Percentiles rank a stretch among this genome's conserved stretches.
Conservation (phyloP, 2,329 filamentous ascomycete genomes). For the Cercospora janseana region DNA sequence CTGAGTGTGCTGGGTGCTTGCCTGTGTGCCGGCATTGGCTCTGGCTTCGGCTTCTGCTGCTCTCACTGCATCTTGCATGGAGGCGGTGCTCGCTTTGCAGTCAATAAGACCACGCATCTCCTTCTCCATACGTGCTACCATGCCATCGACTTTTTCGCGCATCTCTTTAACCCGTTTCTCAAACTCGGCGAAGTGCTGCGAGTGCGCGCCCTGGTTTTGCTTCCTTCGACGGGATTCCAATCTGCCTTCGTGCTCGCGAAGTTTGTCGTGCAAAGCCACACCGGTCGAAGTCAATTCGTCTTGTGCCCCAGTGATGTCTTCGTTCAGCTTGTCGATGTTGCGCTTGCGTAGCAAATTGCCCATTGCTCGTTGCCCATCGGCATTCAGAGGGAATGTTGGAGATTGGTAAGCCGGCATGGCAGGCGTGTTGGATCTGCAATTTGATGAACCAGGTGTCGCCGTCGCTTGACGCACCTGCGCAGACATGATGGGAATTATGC, state of each 20-base stretch:
- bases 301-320: slow-evolving; percentile 49
- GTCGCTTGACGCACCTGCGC: slow-evolving; percentile 10
- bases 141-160: slow-evolving; percentile 47
- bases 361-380: slow-evolving; percentile 48
- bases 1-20: slow-evolving; percentile 35
- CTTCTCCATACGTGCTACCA: slow-evolving; percentile 58
- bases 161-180: slow-evolving; percentile 44
- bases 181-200: slow-evolving; percentile 40
- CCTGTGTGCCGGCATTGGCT: slow-evolving; percentile 39
- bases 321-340: slow-evolving; percentile 47
- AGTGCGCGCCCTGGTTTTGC: slow-evolving; percentile 29
- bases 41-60: slow-evolving; percentile 43
- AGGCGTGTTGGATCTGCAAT: slow-evolving; percentile 7
- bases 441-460: slow-evolving; percentile 15
- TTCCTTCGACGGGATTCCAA: slow-evolving; percentile 37
- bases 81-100: slow-evolving; percentile 48
- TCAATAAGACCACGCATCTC: slow-evolving; percentile 60
- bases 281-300: slow-evolving; percentile 51
- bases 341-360: slow-evolving; percentile 45
- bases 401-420: slow-evolving; percentile 53
- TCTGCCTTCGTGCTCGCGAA: slow-evolving; percentile 40
- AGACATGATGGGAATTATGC: slow-evolving; percentile 7
- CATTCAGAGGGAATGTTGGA: slow-evolving; percentile 53
- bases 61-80: slow-evolving; percentile 46
- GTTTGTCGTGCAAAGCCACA: slow-evolving; percentile 56